Conservation (phyloP, 1,139 yeast genomes). For the Pichia sorboxylosa region DNA sequence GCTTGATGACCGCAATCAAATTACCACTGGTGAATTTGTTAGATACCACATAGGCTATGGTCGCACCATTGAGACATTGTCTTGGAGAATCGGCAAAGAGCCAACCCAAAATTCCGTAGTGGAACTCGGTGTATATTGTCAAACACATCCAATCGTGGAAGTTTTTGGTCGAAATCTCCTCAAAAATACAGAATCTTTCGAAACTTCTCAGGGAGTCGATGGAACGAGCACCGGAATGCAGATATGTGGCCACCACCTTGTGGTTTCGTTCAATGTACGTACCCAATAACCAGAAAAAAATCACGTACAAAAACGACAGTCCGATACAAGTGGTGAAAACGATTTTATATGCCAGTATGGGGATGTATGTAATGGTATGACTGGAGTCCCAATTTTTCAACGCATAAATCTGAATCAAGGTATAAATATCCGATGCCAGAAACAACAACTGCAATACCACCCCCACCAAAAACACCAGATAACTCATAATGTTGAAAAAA, state of each 20-base stretch:
- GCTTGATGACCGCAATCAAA: constrained; percentile 41
- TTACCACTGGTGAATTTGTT: constrained; percentile 26
- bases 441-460: constrained; percentile 46
- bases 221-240: constrained; percentile 52
- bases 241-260: constrained; percentile 61
- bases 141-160: constrained; percentile 60
- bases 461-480: constrained; percentile 39
- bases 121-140: constrained; percentile 35
- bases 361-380: constrained; percentile 42
- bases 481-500: constrained; percentile 42
- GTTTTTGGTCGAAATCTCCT: constrained; percentile 54
- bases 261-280: constrained; percentile 44
- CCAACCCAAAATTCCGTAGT: constrained; percentile 54
- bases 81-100: constrained; percentile 79
- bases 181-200: constrained; percentile 61
- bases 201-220: constrained; percentile 47
- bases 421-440: constrained; percentile 65
- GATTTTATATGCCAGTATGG: constrained; percentile 62
- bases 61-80: constrained; percentile 71
- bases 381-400: constrained; percentile 61
- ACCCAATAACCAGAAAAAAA: constrained; percentile 53
- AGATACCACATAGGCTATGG: constrained; percentile 40
- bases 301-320: constrained; percentile 49
- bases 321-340: constrained; percentile 76
- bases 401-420: constrained; percentile 65